A percentile compares a stretch with the other conserved stretches of the same genome.
phyloP scores from a whole-genome alignment of 139 green algal species.

The Closterium sp. region DNA sequence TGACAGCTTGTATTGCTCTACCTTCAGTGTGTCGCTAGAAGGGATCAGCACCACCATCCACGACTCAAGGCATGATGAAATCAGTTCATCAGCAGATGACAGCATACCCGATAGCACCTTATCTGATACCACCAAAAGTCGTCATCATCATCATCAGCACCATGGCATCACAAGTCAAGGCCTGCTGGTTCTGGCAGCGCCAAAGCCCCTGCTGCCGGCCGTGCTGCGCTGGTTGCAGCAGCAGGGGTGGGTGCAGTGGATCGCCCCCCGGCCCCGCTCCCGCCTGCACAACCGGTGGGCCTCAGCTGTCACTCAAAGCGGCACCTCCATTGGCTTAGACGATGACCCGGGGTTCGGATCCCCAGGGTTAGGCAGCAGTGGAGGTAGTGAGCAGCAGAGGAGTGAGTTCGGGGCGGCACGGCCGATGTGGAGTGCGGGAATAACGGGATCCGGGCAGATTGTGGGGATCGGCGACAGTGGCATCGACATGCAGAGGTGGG shows the following conservation, averaged over 20 bases:
- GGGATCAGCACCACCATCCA: not conserved
- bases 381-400: not conserved
- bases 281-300: constrained; percentile 30
- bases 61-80: not conserved
- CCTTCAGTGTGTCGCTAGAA: not conserved
- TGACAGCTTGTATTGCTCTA: not conserved
- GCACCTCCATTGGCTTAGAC: not conserved
- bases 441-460: constrained; percentile 69
- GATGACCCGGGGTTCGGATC: not conserved
- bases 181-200: not conserved
- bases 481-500: constrained; percentile 55
- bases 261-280: constrained; percentile 1
- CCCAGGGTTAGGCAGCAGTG: not conserved
- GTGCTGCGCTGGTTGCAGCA: constrained; percentile 14
- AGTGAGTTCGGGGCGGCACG: constrained; percentile 13
- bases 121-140: not conserved
- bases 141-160: not conserved
- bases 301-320: constrained; percentile 8
- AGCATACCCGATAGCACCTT: not conserved
- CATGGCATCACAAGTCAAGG: not conserved
- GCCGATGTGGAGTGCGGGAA: constrained; percentile 71
- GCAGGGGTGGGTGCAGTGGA: constrained; percentile 31
- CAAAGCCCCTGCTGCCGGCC: not conserved
- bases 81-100: not conserved
- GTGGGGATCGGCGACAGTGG: constrained; percentile 87